phyloP scores from a whole-genome alignment of 768 basidiomycete genomes.

The Phanerochaete sordida region DNA sequence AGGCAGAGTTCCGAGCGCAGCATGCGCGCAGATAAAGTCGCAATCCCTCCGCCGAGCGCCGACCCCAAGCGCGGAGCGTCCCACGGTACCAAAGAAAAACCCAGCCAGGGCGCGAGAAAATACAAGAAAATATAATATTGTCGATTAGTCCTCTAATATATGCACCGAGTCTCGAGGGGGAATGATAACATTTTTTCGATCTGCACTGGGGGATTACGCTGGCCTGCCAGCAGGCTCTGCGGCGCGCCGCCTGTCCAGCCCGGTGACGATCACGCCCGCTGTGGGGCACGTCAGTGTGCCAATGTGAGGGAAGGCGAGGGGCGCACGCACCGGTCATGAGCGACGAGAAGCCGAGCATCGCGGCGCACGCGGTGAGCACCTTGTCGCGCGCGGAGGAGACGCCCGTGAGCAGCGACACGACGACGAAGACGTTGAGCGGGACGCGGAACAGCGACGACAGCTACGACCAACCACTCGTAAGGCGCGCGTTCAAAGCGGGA shows the following conservation, averaged over 20 bases:
- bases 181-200: too few species aligned
- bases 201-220: not conserved
- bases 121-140: too few species aligned
- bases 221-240: conserved; percentile 2
- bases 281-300: not conserved
- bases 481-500: not conserved
- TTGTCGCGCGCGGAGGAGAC: conserved; percentile 59
- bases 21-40: too few species aligned
- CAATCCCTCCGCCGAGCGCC: too few species aligned
- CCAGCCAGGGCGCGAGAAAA: too few species aligned
- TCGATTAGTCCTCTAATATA: too few species aligned
- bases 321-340: conserved; percentile 48
- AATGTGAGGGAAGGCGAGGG: conserved; percentile 23
- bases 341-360: conserved; percentile 56
- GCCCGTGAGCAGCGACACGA: conserved; percentile 63
- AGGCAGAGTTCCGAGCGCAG: too few species aligned
- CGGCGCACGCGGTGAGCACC: conserved; percentile 56
- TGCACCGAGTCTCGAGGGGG: too few species aligned
- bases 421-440: conserved; percentile 72
- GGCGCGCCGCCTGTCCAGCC: conserved; percentile 8
- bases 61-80: too few species aligned
- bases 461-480: conserved; percentile 30
- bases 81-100: too few species aligned
- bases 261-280: conserved; percentile 14
- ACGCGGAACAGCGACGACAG: conserved; percentile 70